Conservation (phyloP, 2,329 filamentous ascomycete species). For the Cladosporium sp. region DNA sequence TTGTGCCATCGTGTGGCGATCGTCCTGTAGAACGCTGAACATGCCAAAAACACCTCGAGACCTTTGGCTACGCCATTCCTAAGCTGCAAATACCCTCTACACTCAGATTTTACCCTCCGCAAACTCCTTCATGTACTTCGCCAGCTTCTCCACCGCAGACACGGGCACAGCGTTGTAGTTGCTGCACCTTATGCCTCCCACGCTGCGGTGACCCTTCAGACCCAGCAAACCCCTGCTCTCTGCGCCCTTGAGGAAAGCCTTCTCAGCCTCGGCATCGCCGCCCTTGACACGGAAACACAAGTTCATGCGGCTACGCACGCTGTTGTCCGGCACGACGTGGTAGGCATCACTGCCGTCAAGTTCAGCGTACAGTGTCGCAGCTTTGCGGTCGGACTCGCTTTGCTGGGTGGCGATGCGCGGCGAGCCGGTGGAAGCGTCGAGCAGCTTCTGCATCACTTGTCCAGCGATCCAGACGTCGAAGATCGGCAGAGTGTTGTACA, state of each 20-base stretch:
- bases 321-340: slow-evolving; percentile 68
- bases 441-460: slow-evolving; percentile 74
- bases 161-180: slow-evolving; percentile 83
- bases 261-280: slow-evolving; percentile 61
- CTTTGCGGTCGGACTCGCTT: slow-evolving; percentile 66
- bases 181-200: slow-evolving; percentile 77
- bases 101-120: slow-evolving; percentile 28
- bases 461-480: slow-evolving; percentile 90
- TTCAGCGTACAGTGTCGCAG: slow-evolving; percentile 65
- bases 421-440: slow-evolving; percentile 40
- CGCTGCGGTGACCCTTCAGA: slow-evolving; percentile 79
- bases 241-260: slow-evolving; percentile 69
- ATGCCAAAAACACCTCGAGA: no score
- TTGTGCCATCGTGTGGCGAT: no score
- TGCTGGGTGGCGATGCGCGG: slow-evolving; percentile 71
- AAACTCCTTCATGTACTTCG: slow-evolving; percentile 57
- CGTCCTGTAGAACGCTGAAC: no score
- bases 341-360: slow-evolving; percentile 73
- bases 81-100: not conserved
- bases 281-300: slow-evolving; percentile 78
- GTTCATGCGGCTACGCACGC: slow-evolving; percentile 81
- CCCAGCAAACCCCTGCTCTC: slow-evolving; percentile 65
- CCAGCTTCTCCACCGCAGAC: slow-evolving; percentile 61
- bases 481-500: slow-evolving; percentile 94
- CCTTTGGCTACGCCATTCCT: no score